Percentiles rank a stretch among this genome's conserved stretches.
phyloP scores from a whole-genome alignment of 2,329 filamentous ascomycete genomes.

The Xylaria sp. region DNA sequence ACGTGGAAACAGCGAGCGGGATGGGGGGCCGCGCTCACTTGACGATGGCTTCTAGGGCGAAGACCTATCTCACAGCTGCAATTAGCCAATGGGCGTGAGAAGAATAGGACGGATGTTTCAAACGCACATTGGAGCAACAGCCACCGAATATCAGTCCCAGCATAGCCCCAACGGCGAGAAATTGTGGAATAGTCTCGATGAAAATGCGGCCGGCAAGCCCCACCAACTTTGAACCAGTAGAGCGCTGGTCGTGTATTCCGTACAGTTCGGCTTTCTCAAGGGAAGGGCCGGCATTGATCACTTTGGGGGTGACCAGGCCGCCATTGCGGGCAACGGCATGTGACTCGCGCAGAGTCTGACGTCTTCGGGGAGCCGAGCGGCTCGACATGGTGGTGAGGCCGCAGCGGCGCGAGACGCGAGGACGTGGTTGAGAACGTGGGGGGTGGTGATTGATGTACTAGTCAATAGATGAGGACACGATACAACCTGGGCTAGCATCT shows the following conservation, averaged over 20 bases:
- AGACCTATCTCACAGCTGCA: slow-evolving; percentile 67
- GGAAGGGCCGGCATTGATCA: slow-evolving; percentile 60
- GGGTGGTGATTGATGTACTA: slow-evolving; percentile 3
- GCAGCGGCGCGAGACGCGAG: slow-evolving; percentile 31
- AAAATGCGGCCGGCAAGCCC: slow-evolving; percentile 58
- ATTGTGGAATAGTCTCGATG: slow-evolving; percentile 65
- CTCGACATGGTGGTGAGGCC: slow-evolving; percentile 48
- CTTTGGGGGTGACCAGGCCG: slow-evolving; percentile 50
- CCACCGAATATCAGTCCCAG: slow-evolving; percentile 91
- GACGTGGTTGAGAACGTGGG: slow-evolving; percentile 8
- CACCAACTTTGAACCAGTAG: slow-evolving; percentile 56
- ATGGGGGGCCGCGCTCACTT: slow-evolving; percentile 65
- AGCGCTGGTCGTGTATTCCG: slow-evolving; percentile 59
- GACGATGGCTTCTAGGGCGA: slow-evolving; percentile 91
- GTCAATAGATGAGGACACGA: neutral
- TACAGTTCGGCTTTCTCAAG: slow-evolving; percentile 61
- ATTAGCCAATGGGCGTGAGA: slow-evolving; percentile 22
- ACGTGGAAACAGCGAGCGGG: slow-evolving; percentile 22
- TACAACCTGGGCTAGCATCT: slow-evolving; percentile 6
- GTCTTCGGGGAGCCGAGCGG: slow-evolving; percentile 50
- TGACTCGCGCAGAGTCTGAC: slow-evolving; percentile 53
- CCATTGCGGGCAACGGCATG: slow-evolving; percentile 48
- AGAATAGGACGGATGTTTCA: neutral
- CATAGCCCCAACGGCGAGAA: slow-evolving; percentile 70
- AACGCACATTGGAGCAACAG: slow-evolving; percentile 85